Evolutionary conservation across 306 rosid species (phyloP).

Genomic region (Vigna hirtella): DNA sequence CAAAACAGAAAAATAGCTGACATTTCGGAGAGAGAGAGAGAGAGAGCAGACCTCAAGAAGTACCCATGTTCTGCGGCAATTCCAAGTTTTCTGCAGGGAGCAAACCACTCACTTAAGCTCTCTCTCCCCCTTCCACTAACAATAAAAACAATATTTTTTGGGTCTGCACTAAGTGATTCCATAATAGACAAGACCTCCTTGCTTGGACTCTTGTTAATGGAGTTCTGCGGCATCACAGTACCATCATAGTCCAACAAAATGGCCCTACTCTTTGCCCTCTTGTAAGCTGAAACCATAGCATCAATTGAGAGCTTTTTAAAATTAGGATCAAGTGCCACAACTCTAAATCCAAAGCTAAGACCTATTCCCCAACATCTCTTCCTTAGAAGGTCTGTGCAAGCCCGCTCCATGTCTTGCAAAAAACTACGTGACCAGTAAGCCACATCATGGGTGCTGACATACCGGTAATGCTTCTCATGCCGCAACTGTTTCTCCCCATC

Average conservation of each 20-base stretch:
- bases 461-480: slow-evolving; percentile 83
- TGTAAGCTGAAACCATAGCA: slow-evolving; percentile 67
- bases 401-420: slow-evolving; percentile 86
- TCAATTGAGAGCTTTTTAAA: slow-evolving; percentile 76
- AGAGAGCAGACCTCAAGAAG: slow-evolving; percentile 65
- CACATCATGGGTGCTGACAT: slow-evolving; percentile 76
- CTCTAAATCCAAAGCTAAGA: slow-evolving; percentile 80
- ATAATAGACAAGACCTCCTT: slow-evolving; percentile 65
- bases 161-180: slow-evolving; percentile 64
- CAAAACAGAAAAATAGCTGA: slow-evolving; percentile 14
- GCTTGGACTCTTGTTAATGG: slow-evolving; percentile 69
- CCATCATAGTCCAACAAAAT: slow-evolving; percentile 89
- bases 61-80: slow-evolving; percentile 89
- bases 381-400: slow-evolving; percentile 72
- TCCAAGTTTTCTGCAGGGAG: slow-evolving; percentile 73
- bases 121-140: slow-evolving; percentile 81
- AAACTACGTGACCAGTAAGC: slow-evolving; percentile 86
- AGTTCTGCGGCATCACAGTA: slow-evolving; percentile 82
- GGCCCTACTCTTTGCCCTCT: slow-evolving; percentile 64
- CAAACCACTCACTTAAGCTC: slow-evolving; percentile 75
- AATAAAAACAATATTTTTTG: slow-evolving; percentile 77
- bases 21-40: slow-evolving; percentile 14
- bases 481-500: slow-evolving; percentile 73
- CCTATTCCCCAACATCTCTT: slow-evolving; percentile 84
- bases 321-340: slow-evolving; percentile 85